A percentile compares a stretch with the other conserved stretches of the same genome.
Evolutionary conservation across 208 protist genomes (phyloP).

Genomic region (Polymyxa betae): DNA sequence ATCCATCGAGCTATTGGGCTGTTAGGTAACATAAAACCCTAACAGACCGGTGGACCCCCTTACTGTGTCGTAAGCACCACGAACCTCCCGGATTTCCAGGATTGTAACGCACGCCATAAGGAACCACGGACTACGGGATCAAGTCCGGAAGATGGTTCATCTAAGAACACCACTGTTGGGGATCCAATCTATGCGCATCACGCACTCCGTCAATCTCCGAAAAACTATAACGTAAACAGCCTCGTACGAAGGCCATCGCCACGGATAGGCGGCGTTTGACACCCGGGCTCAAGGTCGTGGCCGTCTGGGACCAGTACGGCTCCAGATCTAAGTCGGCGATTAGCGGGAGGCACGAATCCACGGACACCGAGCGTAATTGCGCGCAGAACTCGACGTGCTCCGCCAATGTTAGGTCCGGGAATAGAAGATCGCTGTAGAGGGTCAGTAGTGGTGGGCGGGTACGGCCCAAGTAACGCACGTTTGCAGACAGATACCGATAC

Average conservation of each 20-base stretch:
- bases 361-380: neutral
- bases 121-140: neutral
- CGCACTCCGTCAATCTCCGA: neutral
- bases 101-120: neutral
- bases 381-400: neutral
- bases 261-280: neutral
- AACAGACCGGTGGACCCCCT: neutral
- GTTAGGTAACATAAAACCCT: neutral
- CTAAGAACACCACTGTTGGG: neutral
- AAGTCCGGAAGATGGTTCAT: constrained; percentile 31
- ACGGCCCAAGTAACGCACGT: neutral
- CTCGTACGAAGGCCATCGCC: neutral
- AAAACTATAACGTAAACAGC: neutral
- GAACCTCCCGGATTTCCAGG: neutral
- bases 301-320: neutral
- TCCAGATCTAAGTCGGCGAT: neutral
- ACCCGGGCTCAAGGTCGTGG: neutral
- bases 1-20: constrained; percentile 13
- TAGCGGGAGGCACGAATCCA: neutral
- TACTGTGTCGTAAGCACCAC: constrained; percentile 11
- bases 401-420: neutral
- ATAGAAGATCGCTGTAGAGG: neutral
- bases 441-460: neutral
- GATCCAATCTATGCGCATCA: neutral
- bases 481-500: constrained; percentile 20